Conservation (phyloP, 2,329 filamentous ascomycete genomes). For the Aspergillus sp. region DNA sequence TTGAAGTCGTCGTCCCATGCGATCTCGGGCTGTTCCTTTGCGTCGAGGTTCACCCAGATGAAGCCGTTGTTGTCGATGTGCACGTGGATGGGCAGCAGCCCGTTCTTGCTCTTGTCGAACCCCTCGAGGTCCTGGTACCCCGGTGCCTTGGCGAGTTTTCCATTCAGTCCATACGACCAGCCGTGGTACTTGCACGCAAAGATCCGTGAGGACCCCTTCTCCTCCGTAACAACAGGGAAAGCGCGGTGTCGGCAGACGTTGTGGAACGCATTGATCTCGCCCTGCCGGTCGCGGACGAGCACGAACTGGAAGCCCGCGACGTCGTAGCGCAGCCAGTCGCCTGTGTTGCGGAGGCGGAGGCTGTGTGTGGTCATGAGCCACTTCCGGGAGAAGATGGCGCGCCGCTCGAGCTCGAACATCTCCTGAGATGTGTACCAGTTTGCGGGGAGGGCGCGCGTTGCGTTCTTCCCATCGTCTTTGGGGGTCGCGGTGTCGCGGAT, state of each 20-base stretch:
- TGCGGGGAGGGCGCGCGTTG: slow-evolving; percentile 52
- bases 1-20: slow-evolving; percentile 59
- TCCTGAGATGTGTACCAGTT: slow-evolving; percentile 54
- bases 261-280: slow-evolving; percentile 62
- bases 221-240: slow-evolving; percentile 58
- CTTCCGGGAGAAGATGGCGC: slow-evolving; percentile 63
- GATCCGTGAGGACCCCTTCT: slow-evolving; percentile 54
- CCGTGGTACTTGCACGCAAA: slow-evolving; percentile 65
- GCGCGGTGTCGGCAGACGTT: slow-evolving; percentile 65
- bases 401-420: slow-evolving; percentile 61
- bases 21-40: slow-evolving; percentile 50
- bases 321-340: slow-evolving; percentile 62
- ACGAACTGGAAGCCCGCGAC: slow-evolving; percentile 63
- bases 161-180: slow-evolving; percentile 63
- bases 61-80: slow-evolving; percentile 60
- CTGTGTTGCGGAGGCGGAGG: slow-evolving; percentile 54
- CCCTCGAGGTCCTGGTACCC: slow-evolving; percentile 59
- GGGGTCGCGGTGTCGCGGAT: slow-evolving; percentile 15
- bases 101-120: slow-evolving; percentile 61
- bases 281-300: slow-evolving; percentile 55
- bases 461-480: slow-evolving; percentile 29
- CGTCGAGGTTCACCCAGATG: slow-evolving; percentile 64
- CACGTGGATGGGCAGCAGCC: slow-evolving; percentile 59
- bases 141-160: slow-evolving; percentile 63
- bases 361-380: slow-evolving; percentile 48